phyloP scores from a whole-genome alignment of 2,329 filamentous ascomycete genomes.

The Diaporthe sp. region DNA sequence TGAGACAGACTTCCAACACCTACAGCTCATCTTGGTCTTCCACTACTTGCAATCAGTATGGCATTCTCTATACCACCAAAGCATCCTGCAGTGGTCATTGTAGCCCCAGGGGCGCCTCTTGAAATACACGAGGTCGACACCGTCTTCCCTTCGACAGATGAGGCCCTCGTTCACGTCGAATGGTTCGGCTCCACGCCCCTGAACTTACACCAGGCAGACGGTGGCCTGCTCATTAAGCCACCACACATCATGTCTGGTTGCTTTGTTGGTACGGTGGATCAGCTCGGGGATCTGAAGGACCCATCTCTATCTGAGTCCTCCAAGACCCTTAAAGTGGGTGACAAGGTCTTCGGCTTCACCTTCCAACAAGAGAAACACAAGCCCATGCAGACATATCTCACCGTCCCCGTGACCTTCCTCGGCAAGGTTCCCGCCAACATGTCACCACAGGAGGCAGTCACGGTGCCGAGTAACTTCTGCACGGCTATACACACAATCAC shows the following conservation, averaged over 20 bases:
- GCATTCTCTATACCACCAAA: conserved; percentile 45
- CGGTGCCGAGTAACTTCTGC: conserved; percentile 70
- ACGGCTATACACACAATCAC: conserved; percentile 70
- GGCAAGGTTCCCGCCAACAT: conserved; percentile 60
- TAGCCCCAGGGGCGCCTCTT: conserved; percentile 45
- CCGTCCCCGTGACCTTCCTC: conserved; percentile 63
- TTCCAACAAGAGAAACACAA: conserved; percentile 63
- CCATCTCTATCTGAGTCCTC: conserved; percentile 22
- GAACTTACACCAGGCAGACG: conserved; percentile 73
- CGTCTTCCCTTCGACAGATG: conserved; percentile 54
- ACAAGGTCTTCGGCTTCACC: conserved; percentile 69
- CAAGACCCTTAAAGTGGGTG: conserved; percentile 63
- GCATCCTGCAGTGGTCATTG: conserved; percentile 47
- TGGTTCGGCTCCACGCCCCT: conserved; percentile 74
- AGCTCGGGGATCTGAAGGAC: conserved; percentile 57
- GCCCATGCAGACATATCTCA: conserved; percentile 69
- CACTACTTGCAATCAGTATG: conserved; percentile 31
- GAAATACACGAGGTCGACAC: conserved; percentile 47
- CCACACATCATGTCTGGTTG: conserved; percentile 67
- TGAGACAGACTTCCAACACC: not conserved
- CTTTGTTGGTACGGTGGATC: conserved; percentile 66
- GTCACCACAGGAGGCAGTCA: conserved; percentile 62
- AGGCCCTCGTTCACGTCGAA: conserved; percentile 67
- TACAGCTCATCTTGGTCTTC: not conserved
- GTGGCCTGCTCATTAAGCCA: conserved; percentile 66